Base-by-base conservation (phyloP, 2,329 filamentous ascomycete genomes). In the Pseudogymnoascus sp. region DNA sequence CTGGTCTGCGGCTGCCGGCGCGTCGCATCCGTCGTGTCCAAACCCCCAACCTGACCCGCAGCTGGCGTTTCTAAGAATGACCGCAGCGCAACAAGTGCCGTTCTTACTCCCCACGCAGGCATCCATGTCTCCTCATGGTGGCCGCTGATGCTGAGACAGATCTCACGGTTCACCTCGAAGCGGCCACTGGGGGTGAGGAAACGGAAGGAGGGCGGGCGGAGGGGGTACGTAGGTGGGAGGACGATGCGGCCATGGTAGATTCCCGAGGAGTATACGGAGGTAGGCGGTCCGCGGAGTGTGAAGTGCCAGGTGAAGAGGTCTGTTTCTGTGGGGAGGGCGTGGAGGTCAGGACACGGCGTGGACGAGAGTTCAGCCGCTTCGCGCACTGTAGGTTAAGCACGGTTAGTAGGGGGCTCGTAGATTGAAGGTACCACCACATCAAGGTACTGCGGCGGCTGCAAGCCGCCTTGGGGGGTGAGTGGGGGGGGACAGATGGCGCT, bases 91-190 rank as follows among this genome's bases (percentile, higher is more conserved):
- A 87, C 83, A 5, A 99, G 78, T 14, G 95, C 93, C 3, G 95
- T 97, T 64, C 95, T 83, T 8, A 99, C 88, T 0, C 95, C 95
- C 95, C 95, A 99, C 0, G 95, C 95, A 0, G 95, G 95, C 81
- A 97, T 93, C 95, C 95, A 99, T 14, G 91, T 96, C 79, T 97
- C 95, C 75, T 97, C 95, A 77, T 99, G 95, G 76, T 97, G 93
- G 1, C 93, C 93, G 61, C 86, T 90, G 71, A 97, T 99, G 70
- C 86, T 91, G 14, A 99, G 85, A 73, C 95, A 99, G 69, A 99
- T 97, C 79, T 97, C 93, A 67, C 95, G 87, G 74, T 99, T 99
- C 62, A 92, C 88, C 76, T 97, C 95, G 77, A 99, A 99, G 65
- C 95, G 86, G 61, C 93, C 95, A 25, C 87, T 90, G 0, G 95